Conservation (phyloP, 192 early-diverging fungal genomes). For the Mortierella claussenii region DNA sequence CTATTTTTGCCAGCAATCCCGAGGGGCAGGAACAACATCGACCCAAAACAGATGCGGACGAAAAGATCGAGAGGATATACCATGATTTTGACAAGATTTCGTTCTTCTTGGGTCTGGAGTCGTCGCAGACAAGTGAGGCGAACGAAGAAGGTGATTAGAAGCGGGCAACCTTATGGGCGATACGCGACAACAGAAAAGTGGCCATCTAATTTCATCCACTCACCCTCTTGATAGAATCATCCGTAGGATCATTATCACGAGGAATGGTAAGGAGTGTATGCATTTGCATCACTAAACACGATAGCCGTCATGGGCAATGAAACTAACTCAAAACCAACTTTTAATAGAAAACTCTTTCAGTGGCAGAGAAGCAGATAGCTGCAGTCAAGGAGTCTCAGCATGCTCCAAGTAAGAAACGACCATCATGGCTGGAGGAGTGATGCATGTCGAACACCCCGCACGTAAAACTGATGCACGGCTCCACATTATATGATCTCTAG, state of each 20-base stretch:
- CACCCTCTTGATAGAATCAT: not conserved
- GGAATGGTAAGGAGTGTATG: constrained; percentile 9
- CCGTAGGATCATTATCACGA: not conserved
- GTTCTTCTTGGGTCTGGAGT: constrained; percentile 59
- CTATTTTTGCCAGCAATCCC: constrained; percentile 15
- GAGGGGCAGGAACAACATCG: constrained; percentile 7
- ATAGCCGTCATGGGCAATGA: too few species aligned
- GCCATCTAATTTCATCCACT: not conserved
- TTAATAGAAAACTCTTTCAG: constrained; percentile 9
- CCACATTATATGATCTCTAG: too few species aligned
- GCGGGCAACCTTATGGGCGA: too few species aligned
- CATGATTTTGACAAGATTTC: constrained; percentile 79
- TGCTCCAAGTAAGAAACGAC: constrained; percentile 25
- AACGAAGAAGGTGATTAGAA: constrained; percentile 6
- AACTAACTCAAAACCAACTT: too few species aligned
- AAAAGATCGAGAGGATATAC: constrained; percentile 79
- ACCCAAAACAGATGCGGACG: constrained; percentile 70
- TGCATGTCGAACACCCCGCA: too few species aligned
- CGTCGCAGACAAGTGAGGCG: not conserved
- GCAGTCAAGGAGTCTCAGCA: constrained; percentile 14
- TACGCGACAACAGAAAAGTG: too few species aligned
- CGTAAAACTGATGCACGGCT: too few species aligned
- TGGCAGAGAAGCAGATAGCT: constrained; percentile 13
- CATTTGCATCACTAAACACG: too few species aligned
- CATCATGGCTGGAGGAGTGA: too few species aligned